Percentiles rank a stretch among this genome's conserved stretches.
Evolutionary conservation across 306 rosid species (phyloP).

Genomic region (Casuarina glauca): DNA sequence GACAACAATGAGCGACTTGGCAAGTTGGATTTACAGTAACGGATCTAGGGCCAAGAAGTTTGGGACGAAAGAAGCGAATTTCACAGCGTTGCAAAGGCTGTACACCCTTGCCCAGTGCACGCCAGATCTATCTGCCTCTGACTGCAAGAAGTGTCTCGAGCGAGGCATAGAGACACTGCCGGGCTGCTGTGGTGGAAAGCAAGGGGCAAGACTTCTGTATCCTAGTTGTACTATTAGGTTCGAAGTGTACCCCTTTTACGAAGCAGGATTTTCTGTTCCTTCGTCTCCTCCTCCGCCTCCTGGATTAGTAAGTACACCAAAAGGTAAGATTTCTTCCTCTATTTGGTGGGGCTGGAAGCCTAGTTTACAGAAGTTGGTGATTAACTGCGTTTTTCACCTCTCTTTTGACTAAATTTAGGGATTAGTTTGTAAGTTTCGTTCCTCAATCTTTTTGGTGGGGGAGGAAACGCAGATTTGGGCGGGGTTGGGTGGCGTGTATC

Average conservation of each 20-base stretch:
- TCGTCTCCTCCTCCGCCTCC: background rate
- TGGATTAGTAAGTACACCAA: background rate
- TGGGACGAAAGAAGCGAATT: background rate
- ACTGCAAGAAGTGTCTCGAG: background rate
- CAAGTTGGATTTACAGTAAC: no score
- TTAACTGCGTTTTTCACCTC: no score
- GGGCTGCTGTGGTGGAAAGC: background rate
- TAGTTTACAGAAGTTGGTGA: no score
- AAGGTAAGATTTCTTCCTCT: background rate
- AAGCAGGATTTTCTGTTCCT: no score
- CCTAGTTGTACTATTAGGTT: background rate
- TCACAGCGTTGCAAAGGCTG: background rate
- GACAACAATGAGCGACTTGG: background rate
- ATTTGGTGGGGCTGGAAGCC: no score
- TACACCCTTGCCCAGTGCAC: conserved; percentile 14
- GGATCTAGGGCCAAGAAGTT: background rate
- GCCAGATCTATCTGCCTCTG: background rate
- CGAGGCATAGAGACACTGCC: background rate
- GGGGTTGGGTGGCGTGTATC: no score
- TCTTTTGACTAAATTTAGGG: no score
- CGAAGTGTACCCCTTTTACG: background rate
- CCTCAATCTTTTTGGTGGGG: no score
- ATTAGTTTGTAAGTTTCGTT: no score
- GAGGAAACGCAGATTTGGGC: no score
- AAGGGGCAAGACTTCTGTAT: background rate